Base-by-base conservation (phyloP, 441 rosid species). In the Adansonia madagascariensis region DNA sequence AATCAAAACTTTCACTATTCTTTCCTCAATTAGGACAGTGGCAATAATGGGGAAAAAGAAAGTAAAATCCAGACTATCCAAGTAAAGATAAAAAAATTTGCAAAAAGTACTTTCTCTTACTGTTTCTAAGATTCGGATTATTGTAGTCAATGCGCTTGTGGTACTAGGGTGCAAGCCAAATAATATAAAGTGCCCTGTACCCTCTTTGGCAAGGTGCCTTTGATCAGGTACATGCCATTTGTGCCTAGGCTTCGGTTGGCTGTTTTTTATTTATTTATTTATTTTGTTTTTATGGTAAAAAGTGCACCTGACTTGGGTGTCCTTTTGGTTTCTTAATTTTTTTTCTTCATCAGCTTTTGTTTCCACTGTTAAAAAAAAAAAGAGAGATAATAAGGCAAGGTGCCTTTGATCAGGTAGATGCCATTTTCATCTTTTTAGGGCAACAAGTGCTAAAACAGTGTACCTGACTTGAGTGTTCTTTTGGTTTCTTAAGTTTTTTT, bases 31-130 rank as follows among this genome's bases (percentile, higher is more conserved):
- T 64, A n/a, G 24, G 12, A 8, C 2, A 64, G n/a, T 64, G 50
- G 70, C 49, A 41, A 64, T 64, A 64, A n/a, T 18, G 50, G 49
- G 24, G n/a, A 27, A 17, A 63, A 63, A 35, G 49, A n/a, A 64
- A 39, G 49, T 39, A 64, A 39, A 60, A 11, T 39, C 50, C 1
- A 35, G 14, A 8, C 24, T 41, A 22, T 22, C 4, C 39, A 22
- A 47, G 6, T 20, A 20, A 68, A 67, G 27, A 24, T 11, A 1
- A 24, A 46, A 43, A 46, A 24, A 3, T 2, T 4, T 3, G 0
- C 2, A 46, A 18, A 2, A 67, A 20, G 31, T 20, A 22, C 20
- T 11, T 22, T 12, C 43, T 14, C 57, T 68, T 60, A 22, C 11
- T 9, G 63, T 57, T 20, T 57, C 12, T 57, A 6, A 18, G 57